Base-by-base conservation (phyloP, 495 filamentous ascomycete species). In the Astrocystis sublimbata region DNA sequence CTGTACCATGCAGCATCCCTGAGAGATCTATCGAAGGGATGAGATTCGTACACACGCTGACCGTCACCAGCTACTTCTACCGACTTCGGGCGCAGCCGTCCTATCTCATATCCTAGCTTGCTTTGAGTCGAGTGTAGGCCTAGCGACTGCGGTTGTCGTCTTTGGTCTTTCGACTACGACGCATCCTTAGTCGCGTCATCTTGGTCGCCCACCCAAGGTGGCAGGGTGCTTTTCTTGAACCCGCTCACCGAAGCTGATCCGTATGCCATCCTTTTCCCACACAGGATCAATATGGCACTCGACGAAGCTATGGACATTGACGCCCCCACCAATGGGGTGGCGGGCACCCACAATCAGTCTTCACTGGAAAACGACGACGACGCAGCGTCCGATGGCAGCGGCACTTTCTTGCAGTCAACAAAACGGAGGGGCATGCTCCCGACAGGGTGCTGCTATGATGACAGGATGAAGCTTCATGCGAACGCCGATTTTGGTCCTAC, bases 401-500 rank as follows among this genome's bases (percentile, higher is more conserved):
- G 64, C 6, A 56, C 61, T 15, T 36, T 58, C 4, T 40, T 67
- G 6, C 51, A 58, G 30, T 56, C 28, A 3, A 52, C 72, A 26
- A 60, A 47, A 13, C 64, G 71, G 19, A 71, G 71, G 43, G 69
- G 74, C 19, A 40, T 73, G 24, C 75, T 92, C 47, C 76, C 90
- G 4, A 89, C 90, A 7, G 87, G 96, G 36, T 82, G 89, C 43
- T 94, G 92, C 65, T 98, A 97, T 72, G 94, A 98, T 76, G 83
- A 86, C 24, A 86, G 92, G 19, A 98, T 98, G 94, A 90, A 92
- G 54, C 87, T 89, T 62, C 94, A 98, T 69, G 88, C 88, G 36
- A 96, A 96, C 67, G 83, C 92, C 5, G 85, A 89, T 64, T 82
- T 75, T 82, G 82, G 69, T 67, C 80, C 72, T 45, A 79, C 79